A percentile compares a stretch with the other conserved stretches of the same genome.
Conservation (phyloP, 2,329 filamentous ascomycete genomes). For the Beauveria sp. region DNA sequence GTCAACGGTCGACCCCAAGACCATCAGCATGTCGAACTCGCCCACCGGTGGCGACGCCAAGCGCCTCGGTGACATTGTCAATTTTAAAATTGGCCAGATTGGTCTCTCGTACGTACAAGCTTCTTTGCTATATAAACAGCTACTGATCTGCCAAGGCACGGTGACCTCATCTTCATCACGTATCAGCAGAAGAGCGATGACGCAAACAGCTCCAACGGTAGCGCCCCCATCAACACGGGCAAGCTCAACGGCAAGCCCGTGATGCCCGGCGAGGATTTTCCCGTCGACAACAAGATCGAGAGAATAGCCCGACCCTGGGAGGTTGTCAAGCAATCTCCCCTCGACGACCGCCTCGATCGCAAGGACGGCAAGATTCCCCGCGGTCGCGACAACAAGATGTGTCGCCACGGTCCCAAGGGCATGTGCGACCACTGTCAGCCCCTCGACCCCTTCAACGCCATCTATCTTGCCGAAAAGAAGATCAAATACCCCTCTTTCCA, state of each 20-base stretch:
- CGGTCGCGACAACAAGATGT: conserved; percentile 81
- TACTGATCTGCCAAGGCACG: conserved; percentile 53
- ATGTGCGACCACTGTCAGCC: conserved; percentile 99
- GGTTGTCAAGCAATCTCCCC: conserved; percentile 73
- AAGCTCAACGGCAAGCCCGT: conserved; percentile 74
- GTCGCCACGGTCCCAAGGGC: conserved; percentile 88
- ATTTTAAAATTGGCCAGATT: conserved; percentile 49
- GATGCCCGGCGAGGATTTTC: conserved; percentile 58
- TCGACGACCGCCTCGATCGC: conserved; percentile 83
- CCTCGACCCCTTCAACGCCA: conserved; percentile 83
- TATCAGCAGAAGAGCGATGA: conserved; percentile 55
- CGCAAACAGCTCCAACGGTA: conserved; percentile 25
- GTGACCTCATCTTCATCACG: conserved; percentile 81
- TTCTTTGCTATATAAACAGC: conserved; percentile 14
- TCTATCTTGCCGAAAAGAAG: conserved; percentile 88
- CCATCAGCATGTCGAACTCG: conserved; percentile 55
- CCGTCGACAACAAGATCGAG: conserved; percentile 63
- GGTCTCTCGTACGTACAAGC: conserved; percentile 44
- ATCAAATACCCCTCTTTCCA: conserved; percentile 99
- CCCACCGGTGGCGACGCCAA: conserved; percentile 53
- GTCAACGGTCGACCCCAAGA: conserved; percentile 51
- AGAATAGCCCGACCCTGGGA: conserved; percentile 59
- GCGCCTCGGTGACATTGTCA: conserved; percentile 48
- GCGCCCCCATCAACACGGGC: conserved; percentile 44
- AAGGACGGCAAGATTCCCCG: conserved; percentile 83